Conservation (phyloP, 208 protist genomes). For the Acanthamoeba triangularis region DNA sequence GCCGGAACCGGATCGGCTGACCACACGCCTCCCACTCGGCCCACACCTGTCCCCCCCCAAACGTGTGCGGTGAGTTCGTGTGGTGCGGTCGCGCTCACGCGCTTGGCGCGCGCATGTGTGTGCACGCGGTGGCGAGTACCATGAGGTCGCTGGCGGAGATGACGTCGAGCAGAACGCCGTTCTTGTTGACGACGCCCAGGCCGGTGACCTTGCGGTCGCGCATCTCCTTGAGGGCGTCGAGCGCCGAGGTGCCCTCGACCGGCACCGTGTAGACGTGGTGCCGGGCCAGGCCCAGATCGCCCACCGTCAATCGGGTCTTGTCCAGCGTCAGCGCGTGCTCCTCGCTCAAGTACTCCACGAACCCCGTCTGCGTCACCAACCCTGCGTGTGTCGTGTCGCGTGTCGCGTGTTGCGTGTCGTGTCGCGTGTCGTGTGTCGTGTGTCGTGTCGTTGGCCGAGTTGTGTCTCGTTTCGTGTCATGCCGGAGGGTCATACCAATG, state of each 20-base stretch:
- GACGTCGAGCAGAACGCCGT: constrained; percentile 10
- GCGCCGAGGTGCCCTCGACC: not conserved
- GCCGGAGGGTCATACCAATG: no score
- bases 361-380: constrained; percentile 29
- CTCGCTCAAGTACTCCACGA: constrained; percentile 52
- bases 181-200: constrained; percentile 5
- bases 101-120: no score
- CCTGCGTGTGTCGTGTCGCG: not conserved
- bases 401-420: no score
- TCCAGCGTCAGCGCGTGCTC: constrained; percentile 42
- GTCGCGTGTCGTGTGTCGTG: no score
- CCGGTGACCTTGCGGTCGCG: not conserved
- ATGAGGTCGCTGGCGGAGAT: constrained; percentile 45
- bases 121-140: no score
- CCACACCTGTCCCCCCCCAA: not conserved
- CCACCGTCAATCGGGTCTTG: not conserved
- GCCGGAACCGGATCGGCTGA: constrained; percentile 20
- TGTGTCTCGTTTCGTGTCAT: no score
- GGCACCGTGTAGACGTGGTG: not conserved
- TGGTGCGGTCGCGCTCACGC: no score
- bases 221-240: constrained; percentile 41
- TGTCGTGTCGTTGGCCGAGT: no score
- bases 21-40: constrained; percentile 48
- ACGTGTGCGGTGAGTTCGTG: not conserved
- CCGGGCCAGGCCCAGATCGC: not conserved